Base-by-base conservation (phyloP, 164 flowering plant species). In the Vitis riparia region DNA sequence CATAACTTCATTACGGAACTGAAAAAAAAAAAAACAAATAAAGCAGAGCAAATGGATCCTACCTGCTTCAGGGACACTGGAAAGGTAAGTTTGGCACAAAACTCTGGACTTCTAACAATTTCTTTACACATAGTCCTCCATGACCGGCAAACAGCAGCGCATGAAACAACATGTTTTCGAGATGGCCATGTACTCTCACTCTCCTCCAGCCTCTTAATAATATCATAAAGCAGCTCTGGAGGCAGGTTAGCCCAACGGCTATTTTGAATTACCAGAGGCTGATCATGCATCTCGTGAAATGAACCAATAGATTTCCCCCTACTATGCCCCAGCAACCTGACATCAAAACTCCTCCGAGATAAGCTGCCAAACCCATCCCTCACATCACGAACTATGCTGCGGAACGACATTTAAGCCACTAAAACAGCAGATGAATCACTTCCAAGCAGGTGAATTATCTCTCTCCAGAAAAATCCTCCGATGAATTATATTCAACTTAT, bases 121-220 rank as follows among this genome's bases (percentile, higher is more conserved):
- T 80, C 83, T 69, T 71, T 77, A 74, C 83, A 80, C 73, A 80
- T 77, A 8, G 27, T 50, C 71, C 83, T 80, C 83, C 83, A 80
- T 4, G 83, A 77, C 30, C 78, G 59, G 68, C 83, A 80, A 32
- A 80, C 83, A 27, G 83, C 76, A 52, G 83, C 80, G 71, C 83
- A 80, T 7, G 83, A 75, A 63, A 80, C 83, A 51, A 80, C 83
- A 69, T 80, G 70, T 68, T 72, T 80, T 30, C 83, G 70, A 44
- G 80, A 74, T 62, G 83, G 83, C 83, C 83, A 80, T 10, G 80
- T 62, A 56, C 65, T 77, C 74, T 77, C 83, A 55, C 83, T 80
- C 63, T 71, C 83, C 59, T 80, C 83, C 66, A 80, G 53, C 66
- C 83, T 77, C 60, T 69, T 77, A 57, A 80, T 77, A 13, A 80